Percentiles rank a stretch among this genome's conserved stretches.
Evolutionary conservation across 2,329 filamentous ascomycete species (phyloP).

Genomic region (Colletotrichum gigasporum): DNA sequence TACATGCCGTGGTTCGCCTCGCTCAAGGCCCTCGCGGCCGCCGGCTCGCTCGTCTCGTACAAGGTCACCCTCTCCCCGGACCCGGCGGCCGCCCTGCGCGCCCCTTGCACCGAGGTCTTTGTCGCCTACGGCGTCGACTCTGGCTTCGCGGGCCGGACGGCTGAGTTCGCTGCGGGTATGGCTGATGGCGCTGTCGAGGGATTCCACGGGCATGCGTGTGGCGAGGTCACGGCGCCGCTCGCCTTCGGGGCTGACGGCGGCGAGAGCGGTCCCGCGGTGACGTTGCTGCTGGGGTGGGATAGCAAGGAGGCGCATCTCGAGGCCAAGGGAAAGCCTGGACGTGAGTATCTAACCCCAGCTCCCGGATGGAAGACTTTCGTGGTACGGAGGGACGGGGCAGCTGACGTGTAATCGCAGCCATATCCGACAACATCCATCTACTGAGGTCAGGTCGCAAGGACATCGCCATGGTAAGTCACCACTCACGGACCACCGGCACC

Average conservation of each 20-base stretch:
- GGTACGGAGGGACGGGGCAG: neutral
- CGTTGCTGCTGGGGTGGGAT: conserved; percentile 50
- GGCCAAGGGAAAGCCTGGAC: conserved; percentile 36
- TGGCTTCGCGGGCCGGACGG: conserved; percentile 27
- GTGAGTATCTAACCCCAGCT: too few species aligned
- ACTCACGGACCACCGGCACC: neutral
- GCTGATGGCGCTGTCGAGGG: conserved; percentile 37
- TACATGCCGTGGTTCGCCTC: conserved; percentile 52
- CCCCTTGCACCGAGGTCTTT: conserved; percentile 50
- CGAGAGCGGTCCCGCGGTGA: conserved; percentile 40
- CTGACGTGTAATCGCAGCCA: conserved; percentile 36
- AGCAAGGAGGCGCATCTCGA: conserved; percentile 47
- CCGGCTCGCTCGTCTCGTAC: conserved; percentile 35
- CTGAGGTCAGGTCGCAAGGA: conserved; percentile 41
- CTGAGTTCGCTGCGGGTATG: conserved; percentile 42
- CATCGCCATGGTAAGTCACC: conserved; percentile 43
- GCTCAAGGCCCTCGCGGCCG: conserved; percentile 39
- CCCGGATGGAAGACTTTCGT: too few species aligned
- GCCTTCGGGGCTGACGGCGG: conserved; percentile 38
- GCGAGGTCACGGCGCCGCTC: conserved; percentile 42
- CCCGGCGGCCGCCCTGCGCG: conserved; percentile 40
- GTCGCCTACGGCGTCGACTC: conserved; percentile 44
- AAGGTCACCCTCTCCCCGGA: conserved; percentile 24
- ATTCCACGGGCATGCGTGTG: conserved; percentile 43
- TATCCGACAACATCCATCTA: conserved; percentile 46